phyloP scores from a whole-genome alignment of 1,139 yeast genomes.

The Barnettozyma hawaiiensis region DNA sequence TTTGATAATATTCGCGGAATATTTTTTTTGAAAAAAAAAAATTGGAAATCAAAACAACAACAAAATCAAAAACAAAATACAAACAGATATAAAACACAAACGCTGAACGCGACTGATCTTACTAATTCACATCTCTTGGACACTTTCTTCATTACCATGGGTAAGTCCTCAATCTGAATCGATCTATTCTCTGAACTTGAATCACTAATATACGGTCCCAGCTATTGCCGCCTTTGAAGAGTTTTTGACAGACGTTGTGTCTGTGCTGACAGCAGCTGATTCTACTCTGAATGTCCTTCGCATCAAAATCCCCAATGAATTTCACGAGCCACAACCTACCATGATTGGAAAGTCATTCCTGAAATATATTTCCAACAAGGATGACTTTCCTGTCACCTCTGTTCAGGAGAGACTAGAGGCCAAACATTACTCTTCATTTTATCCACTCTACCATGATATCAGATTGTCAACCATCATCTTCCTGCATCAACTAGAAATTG shows the following conservation, averaged over 20 bases:
- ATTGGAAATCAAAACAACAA: constrained; percentile 1
- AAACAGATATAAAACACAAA: background rate
- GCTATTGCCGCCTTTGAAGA: background rate
- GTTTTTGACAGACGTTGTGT: background rate
- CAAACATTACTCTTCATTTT: constrained; percentile 40
- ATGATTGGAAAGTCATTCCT: constrained; percentile 16
- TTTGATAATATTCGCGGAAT: background rate
- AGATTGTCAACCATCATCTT: constrained; percentile 53
- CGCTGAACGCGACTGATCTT: too few relatives aligned
- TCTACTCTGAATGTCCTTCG: constrained; percentile 10
- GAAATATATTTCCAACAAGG: constrained; percentile 3
- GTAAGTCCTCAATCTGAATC: background rate
- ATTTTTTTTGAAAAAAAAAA: background rate
- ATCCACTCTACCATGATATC: constrained; percentile 66
- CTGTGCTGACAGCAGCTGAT: constrained; percentile 16
- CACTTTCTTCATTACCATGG: too few relatives aligned
- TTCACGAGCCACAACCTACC: constrained; percentile 18
- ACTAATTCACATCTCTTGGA: background rate
- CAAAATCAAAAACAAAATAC: background rate
- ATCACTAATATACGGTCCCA: background rate
- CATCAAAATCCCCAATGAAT: constrained; percentile 17
- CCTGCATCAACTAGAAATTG: constrained; percentile 46
- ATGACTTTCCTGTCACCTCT: constrained; percentile 26
- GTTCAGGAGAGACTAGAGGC: constrained; percentile 30
- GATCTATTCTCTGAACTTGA: background rate